These are phyloP conservation scores for Pichia deserticola DNA, from an alignment of 805 yeast species.

Conservation along the genomic window DNA sequence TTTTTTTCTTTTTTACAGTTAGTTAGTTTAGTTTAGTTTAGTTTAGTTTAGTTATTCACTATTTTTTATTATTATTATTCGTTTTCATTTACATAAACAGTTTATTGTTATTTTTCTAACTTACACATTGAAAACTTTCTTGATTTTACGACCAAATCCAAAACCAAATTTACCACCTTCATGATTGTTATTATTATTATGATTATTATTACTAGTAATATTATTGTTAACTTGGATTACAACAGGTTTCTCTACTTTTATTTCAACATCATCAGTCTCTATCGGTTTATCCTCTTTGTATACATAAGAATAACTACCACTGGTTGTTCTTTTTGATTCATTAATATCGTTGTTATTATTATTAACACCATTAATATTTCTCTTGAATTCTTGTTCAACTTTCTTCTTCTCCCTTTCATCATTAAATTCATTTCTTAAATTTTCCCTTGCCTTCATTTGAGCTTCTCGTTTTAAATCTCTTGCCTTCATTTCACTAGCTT, in stretches of 20 bases:
- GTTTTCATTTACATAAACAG: too few species aligned
- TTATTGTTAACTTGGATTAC: not conserved
- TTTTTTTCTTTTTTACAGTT: too few species aligned
- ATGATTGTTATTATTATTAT: not conserved
- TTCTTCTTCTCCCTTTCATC: not conserved
- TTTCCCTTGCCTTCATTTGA: constrained; percentile 2
- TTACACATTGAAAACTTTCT: constrained; percentile 6
- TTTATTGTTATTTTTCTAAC: not conserved
- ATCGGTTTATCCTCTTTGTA: not conserved
- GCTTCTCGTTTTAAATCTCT: constrained; percentile 24
- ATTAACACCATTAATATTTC: not conserved
- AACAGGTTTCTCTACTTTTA: not conserved
- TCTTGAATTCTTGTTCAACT: not conserved
- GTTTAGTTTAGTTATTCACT: too few species aligned
- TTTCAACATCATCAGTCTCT: not conserved
- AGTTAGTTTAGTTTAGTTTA: too few species aligned
- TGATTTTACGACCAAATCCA: constrained; percentile 7
- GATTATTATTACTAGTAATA: too few species aligned
- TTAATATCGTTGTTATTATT: not conserved
- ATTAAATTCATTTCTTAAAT: constrained; percentile 15
- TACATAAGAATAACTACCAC: not conserved
- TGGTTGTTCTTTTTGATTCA: not conserved
- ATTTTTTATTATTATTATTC: not conserved
- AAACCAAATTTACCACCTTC: constrained; percentile 2
- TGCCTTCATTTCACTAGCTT: constrained; percentile 24